Percentiles rank a stretch among this genome's conserved stretches.
Evolutionary conservation across 78 protist species (phyloP).

Genomic region (Guillardia theta): DNA sequence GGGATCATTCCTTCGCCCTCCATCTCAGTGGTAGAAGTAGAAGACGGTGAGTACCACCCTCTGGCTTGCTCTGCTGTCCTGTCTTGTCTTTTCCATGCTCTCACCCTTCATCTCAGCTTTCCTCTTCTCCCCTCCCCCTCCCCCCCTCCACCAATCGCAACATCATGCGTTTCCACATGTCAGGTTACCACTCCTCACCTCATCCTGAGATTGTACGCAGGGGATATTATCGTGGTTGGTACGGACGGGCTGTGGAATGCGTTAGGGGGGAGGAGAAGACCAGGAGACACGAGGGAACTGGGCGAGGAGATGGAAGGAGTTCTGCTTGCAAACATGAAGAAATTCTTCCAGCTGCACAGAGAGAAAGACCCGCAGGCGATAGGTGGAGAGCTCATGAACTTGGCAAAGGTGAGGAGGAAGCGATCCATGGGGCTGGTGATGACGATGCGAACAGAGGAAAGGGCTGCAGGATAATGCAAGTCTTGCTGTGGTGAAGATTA

Average conservation of each 20-base stretch:
- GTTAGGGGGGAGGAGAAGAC: not conserved
- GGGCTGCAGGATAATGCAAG: no score
- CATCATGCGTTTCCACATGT: not conserved
- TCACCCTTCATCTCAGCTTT: not conserved
- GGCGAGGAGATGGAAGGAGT: no score
- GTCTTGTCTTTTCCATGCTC: not conserved
- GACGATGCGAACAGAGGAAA: no score
- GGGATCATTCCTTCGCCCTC: not conserved
- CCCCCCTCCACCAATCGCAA: not conserved
- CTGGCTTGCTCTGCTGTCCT: not conserved
- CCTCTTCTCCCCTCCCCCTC: not conserved
- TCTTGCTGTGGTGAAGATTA: no score
- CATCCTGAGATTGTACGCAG: not conserved
- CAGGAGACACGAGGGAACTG: no score
- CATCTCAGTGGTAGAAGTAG: not conserved
- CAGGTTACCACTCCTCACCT: not conserved
- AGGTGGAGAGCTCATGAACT: no score
- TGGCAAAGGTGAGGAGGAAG: no score
- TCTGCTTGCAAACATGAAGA: no score
- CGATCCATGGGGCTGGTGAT: no score
- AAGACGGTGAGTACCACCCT: not conserved
- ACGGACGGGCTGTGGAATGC: not conserved
- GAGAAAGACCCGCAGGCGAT: no score
- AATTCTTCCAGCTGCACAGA: no score
- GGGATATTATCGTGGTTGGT: not conserved